phyloP scores from a whole-genome alignment of 345 rosid genomes.

The Gossypium raimondii region DNA sequence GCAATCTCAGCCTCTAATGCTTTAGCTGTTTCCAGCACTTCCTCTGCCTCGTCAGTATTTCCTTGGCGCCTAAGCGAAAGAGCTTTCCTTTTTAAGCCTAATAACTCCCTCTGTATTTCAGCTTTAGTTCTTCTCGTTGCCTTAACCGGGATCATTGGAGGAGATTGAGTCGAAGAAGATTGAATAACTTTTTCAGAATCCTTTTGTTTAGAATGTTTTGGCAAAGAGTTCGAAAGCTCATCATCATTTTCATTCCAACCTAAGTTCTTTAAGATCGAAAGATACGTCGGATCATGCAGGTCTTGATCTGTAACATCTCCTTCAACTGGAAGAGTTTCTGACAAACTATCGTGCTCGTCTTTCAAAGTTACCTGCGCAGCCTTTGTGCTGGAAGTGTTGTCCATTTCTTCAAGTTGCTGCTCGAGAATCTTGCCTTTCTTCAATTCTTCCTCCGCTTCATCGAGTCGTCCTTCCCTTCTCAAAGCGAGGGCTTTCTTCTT shows the following conservation, averaged over 20 bases:
- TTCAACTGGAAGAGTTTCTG: slow-evolving; percentile 28
- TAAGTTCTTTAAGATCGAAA: slow-evolving; percentile 46
- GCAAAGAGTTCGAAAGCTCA: slow-evolving; percentile 16
- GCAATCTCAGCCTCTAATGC: slow-evolving; percentile 53
- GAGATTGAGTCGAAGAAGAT: slow-evolving; percentile 23
- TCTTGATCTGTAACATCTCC: slow-evolving; percentile 69
- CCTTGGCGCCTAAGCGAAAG: slow-evolving; percentile 73
- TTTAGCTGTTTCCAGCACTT: slow-evolving; percentile 52
- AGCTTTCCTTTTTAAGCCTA: slow-evolving; percentile 80
- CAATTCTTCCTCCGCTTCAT: slow-evolving; percentile 67
- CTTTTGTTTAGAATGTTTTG: slow-evolving; percentile 22
- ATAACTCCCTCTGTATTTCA: slow-evolving; percentile 80
- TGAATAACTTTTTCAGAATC: slow-evolving; percentile 23
- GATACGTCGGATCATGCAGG: slow-evolving; percentile 58
- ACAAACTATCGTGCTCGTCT: slow-evolving; percentile 23
- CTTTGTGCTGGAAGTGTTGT: slow-evolving; percentile 36
- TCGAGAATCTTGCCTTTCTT: slow-evolving; percentile 64
- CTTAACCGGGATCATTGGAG: slow-evolving; percentile 20
- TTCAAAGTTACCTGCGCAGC: slow-evolving; percentile 20
- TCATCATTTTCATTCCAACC: slow-evolving; percentile 69
- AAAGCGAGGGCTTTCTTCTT: slow-evolving; percentile 70
- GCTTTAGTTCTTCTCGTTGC: slow-evolving; percentile 54
- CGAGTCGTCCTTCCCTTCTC: slow-evolving; percentile 70
- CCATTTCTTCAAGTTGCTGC: slow-evolving; percentile 63
- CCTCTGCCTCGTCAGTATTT: slow-evolving; percentile 71